Evolutionary conservation across 441 rosid genomes (phyloP), one percentile per base, ranked within the genome.

Genomic region (Metrosideros polymorpha): DNA sequence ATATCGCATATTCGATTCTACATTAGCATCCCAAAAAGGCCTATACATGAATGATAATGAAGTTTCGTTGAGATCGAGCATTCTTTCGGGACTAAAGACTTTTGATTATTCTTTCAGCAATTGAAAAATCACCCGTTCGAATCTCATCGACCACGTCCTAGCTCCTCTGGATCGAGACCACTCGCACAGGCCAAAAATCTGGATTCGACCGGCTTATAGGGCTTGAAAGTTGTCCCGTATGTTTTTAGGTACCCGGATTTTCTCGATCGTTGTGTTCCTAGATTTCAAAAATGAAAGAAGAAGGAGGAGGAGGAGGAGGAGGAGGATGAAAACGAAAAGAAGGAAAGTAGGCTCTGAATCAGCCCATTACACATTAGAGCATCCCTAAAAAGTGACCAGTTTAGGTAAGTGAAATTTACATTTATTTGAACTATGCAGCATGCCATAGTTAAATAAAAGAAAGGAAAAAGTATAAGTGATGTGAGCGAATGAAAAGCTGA

Each of bases 101-200:
- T 52, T 39, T 22, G 14, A 29, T 71, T 22, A 39, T 39, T 22
- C 8, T 71, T 71, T 39, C 49, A 12, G 10, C 77, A 35, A 18
- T 63, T 9, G n/a, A 22, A 22, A 71, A 71, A 71, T 3, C n/a
- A 39, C 2, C 63, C 47, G 1, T 71, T 71, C 79, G 17, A 39
- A 6, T 71, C 7, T 15, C 79, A 71, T 71, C 6, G 10, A 3
- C 2, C 14, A 2, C 1, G 15, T 35, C 47, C 15, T n/a, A 10
- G 1, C 12, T 22, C 27, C n/a, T 39, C 17, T 39, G 0, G 0
- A 9, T 3, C n/a, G 22, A 6, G 12, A 15, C 9, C 27, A 35
- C 39, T 22, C 39, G n/a, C 22, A 10, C 25, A 12, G 6, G 30
- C 7, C 3, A 27, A 6, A 56, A 56, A 56, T 56, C 6, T 39